Evolutionary conservation across 2,329 filamentous ascomycete genomes (phyloP), one percentile per base, ranked within the genome.

Genomic region (Cytospora chrysosperma): DNA sequence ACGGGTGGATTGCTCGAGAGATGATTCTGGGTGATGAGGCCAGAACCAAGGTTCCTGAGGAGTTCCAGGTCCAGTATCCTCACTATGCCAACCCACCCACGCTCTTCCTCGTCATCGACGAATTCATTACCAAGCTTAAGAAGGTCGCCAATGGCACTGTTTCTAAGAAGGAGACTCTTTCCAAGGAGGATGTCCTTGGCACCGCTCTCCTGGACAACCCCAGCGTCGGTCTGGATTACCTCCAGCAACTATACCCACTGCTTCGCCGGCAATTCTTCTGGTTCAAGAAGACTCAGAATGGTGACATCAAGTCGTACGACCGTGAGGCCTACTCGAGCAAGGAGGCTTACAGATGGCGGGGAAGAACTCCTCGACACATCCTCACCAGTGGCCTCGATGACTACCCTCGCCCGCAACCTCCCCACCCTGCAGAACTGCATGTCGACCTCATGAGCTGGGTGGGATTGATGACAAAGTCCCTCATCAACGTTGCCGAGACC

Each of bases 11-110:
- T 73, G 92, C 89, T 3, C 89, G 95, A 58, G 95, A 99, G 79
- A 93, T 97, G 77, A 98, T 99, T 65, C 85, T 99, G 2, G 95
- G 95, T 1, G 77, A 85, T 2, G 95, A 99, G 78, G 95, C 95
- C 54, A 88, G 94, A 67, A 97, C 90, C 82, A 98, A 97, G 77
- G 95, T 99, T 2, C 95, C 95, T 0, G 76, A 82, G 5, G 93
- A 98, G 76, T 99, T 99, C 75, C 93, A 96, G 71, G 85, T 93
- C 17, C 95, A 98, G 73, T 98, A 98, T 73, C 94, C 95, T 27
- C 93, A 98, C 75, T 97, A 97, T 72, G 95, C 95, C 58, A 99
- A 99, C 75, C 95, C 95, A 0, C 95, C 95, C 0, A 98, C 95
- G 0, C 83, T 98, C 1, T 97, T 97, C 78, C 87, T 98, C 72